These are phyloP conservation scores for Isabelozyma gotoi DNA, from an alignment of 805 yeast species.

Conservation along the genomic window DNA sequence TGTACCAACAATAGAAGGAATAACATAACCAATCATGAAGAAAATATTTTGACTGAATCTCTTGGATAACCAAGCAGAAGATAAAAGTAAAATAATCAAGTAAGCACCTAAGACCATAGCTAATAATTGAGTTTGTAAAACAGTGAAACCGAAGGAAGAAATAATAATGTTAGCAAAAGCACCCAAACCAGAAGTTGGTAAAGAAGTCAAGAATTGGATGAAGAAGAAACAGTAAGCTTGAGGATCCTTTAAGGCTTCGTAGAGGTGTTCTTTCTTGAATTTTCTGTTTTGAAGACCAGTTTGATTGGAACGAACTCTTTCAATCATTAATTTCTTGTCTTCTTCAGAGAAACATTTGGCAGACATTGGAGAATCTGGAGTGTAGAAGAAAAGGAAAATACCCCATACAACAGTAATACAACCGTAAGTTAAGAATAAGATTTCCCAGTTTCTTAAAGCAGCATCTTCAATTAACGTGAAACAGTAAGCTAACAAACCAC, in stretches of 20 bases:
- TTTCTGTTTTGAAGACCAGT: conserved; percentile 23
- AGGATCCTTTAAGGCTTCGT: conserved; percentile 19
- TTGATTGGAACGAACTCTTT: conserved; percentile 18
- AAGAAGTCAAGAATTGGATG: conserved; percentile 28
- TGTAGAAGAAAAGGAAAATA: conserved; percentile 12
- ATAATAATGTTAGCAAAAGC: conserved; percentile 27
- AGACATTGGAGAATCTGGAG: conserved; percentile 25
- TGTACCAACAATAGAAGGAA: conserved; percentile 23
- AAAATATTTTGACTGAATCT: conserved; percentile 15
- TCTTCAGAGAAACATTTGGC: conserved; percentile 32
- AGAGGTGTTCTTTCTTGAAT: conserved; percentile 18
- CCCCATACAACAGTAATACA: conserved; percentile 18
- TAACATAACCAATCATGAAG: conserved; percentile 14
- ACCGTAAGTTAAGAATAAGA: conserved; percentile 19
- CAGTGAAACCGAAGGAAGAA: conserved; percentile 32
- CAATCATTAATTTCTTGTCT: conserved; percentile 24
- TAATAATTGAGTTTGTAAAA: conserved; percentile 24
- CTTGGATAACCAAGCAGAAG: conserved; percentile 5
- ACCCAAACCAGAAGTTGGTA: conserved; percentile 27
- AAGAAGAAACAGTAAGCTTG: conserved; percentile 17
- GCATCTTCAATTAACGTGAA: conserved; percentile 32
- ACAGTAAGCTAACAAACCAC: conserved; percentile 20
- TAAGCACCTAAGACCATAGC: conserved; percentile 31
- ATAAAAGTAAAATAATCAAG: conserved; percentile 11
- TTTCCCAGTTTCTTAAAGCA: conserved; percentile 23